Percentiles rank a stretch among this genome's conserved stretches.
Conservation (phyloP, 179 eudicot genomes). For the Silene coronaria region DNA sequence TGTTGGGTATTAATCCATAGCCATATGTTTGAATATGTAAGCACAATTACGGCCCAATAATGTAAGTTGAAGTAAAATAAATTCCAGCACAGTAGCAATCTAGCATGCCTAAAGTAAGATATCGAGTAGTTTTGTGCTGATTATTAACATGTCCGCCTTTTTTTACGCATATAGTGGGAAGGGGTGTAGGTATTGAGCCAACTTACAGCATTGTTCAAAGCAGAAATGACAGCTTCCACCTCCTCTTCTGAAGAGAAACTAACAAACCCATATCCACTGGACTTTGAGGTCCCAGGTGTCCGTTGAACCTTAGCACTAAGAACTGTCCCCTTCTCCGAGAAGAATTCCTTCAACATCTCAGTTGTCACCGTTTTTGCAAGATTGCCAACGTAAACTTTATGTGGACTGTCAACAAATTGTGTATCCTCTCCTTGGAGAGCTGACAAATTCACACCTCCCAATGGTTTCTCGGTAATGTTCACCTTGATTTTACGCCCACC, state of each 20-base stretch:
- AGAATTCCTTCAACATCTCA: conserved; percentile 54
- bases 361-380: conserved; percentile 83
- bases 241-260: conserved; percentile 73
- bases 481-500: conserved; percentile 84
- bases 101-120: no score
- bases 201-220: conserved; percentile 73
- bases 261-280: conserved; percentile 75
- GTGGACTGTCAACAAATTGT: conserved; percentile 67
- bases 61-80: no score
- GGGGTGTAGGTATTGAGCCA: neutral
- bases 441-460: conserved; percentile 35
- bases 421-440: conserved; percentile 59
- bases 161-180: no score
- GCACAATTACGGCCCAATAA: no score
- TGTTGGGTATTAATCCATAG: no score
- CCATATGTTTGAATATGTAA: no score
- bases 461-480: conserved; percentile 82
- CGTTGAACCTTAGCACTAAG: conserved; percentile 78
- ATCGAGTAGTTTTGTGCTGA: no score
- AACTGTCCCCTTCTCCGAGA: conserved; percentile 75
- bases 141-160: neutral
- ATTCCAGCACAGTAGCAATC: no score
- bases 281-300: conserved; percentile 82
- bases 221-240: conserved; percentile 62
- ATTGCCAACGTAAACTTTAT: conserved; percentile 90